These are phyloP conservation scores for Ustilago nuda DNA, from an alignment of 1,284 basidiomycete genomes.

Conservation along the genomic window DNA sequence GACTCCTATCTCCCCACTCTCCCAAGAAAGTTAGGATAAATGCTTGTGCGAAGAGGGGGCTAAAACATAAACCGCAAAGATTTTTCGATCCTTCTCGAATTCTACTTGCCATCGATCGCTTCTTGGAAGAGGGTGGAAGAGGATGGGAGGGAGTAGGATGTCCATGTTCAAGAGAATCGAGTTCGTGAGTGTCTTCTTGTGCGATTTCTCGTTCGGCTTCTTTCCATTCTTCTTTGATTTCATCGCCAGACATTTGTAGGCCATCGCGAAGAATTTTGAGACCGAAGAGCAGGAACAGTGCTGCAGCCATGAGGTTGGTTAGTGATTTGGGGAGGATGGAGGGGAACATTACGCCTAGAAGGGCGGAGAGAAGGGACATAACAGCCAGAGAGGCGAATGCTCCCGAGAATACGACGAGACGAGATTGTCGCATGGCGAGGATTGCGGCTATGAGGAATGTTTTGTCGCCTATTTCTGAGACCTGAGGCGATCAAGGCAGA, in stretches of 20 bases:
- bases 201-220: conserved; percentile 76
- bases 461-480: conserved; percentile 82
- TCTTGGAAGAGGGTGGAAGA: background rate
- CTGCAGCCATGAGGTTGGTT: conserved; percentile 82
- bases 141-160: background rate
- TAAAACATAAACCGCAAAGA: conserved; percentile 83
- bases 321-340: conserved; percentile 70
- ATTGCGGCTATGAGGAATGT: conserved; percentile 98
- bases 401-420: conserved; percentile 85
- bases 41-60: conserved; percentile 93
- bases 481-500: conserved; percentile 23
- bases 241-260: conserved; percentile 59
- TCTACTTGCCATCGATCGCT: background rate
- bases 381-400: conserved; percentile 87
- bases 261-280: conserved; percentile 60
- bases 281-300: conserved; percentile 70
- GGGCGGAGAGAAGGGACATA: conserved; percentile 75
- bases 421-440: conserved; percentile 92
- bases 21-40: conserved; percentile 96
- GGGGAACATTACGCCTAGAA: conserved; percentile 66
- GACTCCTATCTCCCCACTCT: conserved; percentile 97
- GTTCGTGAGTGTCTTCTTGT: conserved; percentile 86
- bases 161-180: conserved; percentile 54
- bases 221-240: conserved; percentile 77
- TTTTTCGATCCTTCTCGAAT: conserved; percentile 79